Evolutionary conservation across 2,329 filamentous ascomycete genomes (phyloP), one percentile per base, ranked within the genome.

Genomic region (Talaromyces funiculosus): DNA sequence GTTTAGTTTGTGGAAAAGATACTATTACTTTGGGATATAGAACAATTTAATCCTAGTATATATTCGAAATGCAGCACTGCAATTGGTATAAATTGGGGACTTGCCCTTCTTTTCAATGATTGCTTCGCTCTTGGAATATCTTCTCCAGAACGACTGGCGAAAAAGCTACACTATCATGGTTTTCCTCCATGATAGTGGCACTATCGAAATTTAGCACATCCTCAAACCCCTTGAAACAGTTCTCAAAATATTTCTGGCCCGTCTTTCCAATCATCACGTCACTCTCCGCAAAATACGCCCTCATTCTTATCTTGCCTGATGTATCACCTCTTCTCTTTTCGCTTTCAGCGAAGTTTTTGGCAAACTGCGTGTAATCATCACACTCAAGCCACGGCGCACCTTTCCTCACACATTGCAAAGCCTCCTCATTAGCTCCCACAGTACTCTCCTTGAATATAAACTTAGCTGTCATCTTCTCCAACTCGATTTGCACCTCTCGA

Each of bases 251-350:
- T 42, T 67, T 59, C 66, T 72, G 71, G 2, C 79, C 79, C 12
- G 68, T 68, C 45, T 71, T 70, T 0, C 76, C 77, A 47, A 77
- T 76, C 74, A 81, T 70, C 1, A 72, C 63, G 67, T 81, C 80
- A 3, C 66, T 70, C 16, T 68, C 71, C 1, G 72, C 73, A 63
- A 78, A 78, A 57, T 68, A 75, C 0, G 69, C 64, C 12, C 66
- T 55, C 2, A 79, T 53, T 3, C 53, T 68, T 24, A 77, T 47
- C 67, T 53, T 59, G 26, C 18, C 4, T 20, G 18, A 31, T 24
- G 7, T 16, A 26, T 1, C 10, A 35, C 29, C 45, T 31, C 29
- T 51, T 12, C 14, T n/a, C 22, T 24, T 42, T 24, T 62, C 59
- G 24, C 56, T 58, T 22, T 62, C 57, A 14, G 47, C 64, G 42